Base-by-base conservation (phyloP, 768 basidiomycete genomes). In the Lentinula aciculospora region DNA sequence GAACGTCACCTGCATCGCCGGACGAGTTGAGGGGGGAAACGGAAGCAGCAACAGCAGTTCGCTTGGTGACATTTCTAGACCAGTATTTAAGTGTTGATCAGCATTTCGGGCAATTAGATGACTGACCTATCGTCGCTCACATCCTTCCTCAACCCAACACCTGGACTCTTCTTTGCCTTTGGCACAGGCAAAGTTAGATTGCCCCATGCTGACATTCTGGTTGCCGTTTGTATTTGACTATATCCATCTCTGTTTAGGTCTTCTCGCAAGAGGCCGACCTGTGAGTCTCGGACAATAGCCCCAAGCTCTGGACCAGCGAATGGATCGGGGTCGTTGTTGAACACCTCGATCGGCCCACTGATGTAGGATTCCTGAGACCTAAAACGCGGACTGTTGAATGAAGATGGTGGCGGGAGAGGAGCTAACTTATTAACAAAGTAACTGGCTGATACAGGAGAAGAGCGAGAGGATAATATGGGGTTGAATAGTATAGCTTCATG, bases 141-240 rank as follows among this genome's bases (percentile, higher is more conserved):
- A 13, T 21, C 23, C 31, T 23, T 53, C 28, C 51, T 36, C 17
- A 53, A n/a, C 34, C 51, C 51, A 37, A 53, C 36, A 10, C 51
- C 51, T 13, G 51, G 51, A 40, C 19, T 53, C 27, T 36, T 37
- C 23, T 53, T 53, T 34, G 39, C 51, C 15, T 53, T 56, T 6
- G 54, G 54, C 19, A 56, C 54, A 31, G 54, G 42, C 3, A 56
- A 23, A 23, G 40, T 56, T n/a, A 56, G 29, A 31, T 42, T 56
- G 5, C 54, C 54, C 54, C 54, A 56, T 10, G 54, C 54, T 6
- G 54, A 44, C 54, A 56, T 56, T n/a, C 54, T 56, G 7, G 54
- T 56, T 25, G 51, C 51, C 15, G 37, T 53, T 32, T 56, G 54
- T 12, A 13, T 17, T 40, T 54, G 53, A 28, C 37, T 15, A 31